Conservation (phyloP, 176 grass and related monocot species). For the Avena eriantha region DNA sequence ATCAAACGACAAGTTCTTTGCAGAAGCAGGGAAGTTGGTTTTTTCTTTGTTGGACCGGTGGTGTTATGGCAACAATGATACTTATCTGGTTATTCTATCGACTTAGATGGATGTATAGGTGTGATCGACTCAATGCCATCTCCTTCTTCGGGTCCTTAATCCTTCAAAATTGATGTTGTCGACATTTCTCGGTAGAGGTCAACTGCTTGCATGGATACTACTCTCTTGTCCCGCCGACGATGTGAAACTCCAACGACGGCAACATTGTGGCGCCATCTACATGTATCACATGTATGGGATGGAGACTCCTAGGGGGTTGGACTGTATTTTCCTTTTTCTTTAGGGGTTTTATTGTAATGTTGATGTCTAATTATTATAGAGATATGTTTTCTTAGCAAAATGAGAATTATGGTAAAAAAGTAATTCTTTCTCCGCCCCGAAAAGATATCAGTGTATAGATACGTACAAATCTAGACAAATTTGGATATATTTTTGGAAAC, state of each 20-base stretch:
- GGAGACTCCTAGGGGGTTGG: too few relatives aligned
- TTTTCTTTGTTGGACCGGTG: neutral
- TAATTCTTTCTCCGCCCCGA: too few relatives aligned
- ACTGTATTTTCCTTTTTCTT: neutral
- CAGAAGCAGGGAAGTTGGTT: neutral
- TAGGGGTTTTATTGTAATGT: neutral
- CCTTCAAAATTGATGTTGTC: neutral
- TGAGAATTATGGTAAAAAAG: too few relatives aligned
- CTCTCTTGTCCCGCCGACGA: neutral
- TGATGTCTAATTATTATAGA: neutral
- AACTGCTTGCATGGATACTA: neutral
- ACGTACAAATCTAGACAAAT: too few relatives aligned
- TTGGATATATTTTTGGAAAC: too few relatives aligned
- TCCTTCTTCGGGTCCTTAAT: neutral
- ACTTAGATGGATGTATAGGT: neutral
- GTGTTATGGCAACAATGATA: neutral
- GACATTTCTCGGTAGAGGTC: neutral
- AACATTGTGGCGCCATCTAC: neutral
- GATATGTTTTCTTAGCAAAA: too few relatives aligned
- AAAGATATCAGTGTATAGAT: too few relatives aligned
- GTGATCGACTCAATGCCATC: neutral
- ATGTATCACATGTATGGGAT: neutral
- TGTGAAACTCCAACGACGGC: too few relatives aligned
- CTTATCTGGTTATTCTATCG: neutral
- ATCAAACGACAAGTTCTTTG: too few relatives aligned